Evolutionary conservation across 371 early-diverging fungal species (phyloP), one percentile per base, ranked within the genome.

Genomic region (Mucor velutinosus): DNA sequence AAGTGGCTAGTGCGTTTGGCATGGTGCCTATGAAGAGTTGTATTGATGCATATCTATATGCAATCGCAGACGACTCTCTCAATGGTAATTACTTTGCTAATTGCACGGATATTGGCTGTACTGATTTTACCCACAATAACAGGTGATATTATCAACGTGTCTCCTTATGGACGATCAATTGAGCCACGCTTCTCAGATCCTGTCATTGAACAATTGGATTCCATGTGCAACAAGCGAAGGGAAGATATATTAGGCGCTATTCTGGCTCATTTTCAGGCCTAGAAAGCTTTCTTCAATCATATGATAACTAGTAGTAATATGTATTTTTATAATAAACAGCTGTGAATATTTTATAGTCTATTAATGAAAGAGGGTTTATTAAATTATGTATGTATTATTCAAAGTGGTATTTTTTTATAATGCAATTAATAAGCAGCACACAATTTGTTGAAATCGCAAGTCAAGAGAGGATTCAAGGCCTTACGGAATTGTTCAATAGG

Each of bases 61-160:
- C 64, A 0, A 72, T 77, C n/a, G 59, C 67, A 55, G 72, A 77
- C 45, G 69, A 69, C 7, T 45, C 70, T 53, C 27, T 74, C 10
- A 71, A 77, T 19, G 77, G 77, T 77, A 70, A 57, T 17, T 29
- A n/a, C 33, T 19, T 47, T 47, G 21, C 10, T 53, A 53, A 15
- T 53, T 2, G 25, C 14, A 15, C 53, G 17, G 17, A 41, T 41
- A 41, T 41, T 41, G 41, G 14, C 17, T 41, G 5, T 41, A 17
- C 41, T 41, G 14, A 41, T 41, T 41, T 41, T 41, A 41, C 6
- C 17, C 39, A 17, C 15, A 25, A 58, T 17, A 49, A 17, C 53
- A 76, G 76, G 76, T 10, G 73, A 76, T 60, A 67, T 73, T 17
- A 30, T 76, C 3, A 71, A 69, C 14, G 71, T 76, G 7, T 66